Evolutionary conservation across 805 yeast genomes (phyloP).

Genomic region (Geotrichum ghanense): DNA sequence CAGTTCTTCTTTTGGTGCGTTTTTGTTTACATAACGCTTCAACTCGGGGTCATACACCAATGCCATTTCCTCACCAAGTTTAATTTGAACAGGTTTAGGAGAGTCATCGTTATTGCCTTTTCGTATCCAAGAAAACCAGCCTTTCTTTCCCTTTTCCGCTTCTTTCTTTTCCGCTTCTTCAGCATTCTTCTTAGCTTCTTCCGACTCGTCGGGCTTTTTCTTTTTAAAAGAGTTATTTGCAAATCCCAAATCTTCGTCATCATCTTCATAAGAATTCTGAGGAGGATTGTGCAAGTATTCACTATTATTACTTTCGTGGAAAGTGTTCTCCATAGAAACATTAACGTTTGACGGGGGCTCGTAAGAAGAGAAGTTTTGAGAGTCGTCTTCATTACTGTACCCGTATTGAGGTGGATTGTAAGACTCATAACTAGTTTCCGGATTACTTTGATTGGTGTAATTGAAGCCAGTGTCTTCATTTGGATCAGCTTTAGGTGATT

Average conservation of each 20-base stretch:
- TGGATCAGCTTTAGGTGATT: too few relatives aligned
- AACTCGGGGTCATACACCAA: slow-evolving; percentile 75
- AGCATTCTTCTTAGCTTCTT: slow-evolving; percentile 17
- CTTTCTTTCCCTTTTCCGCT: slow-evolving; percentile 22
- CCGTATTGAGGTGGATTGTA: slow-evolving; percentile 15
- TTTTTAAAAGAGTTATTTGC: slow-evolving; percentile 8
- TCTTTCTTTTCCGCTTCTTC: slow-evolving; percentile 16
- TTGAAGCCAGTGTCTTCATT: too few relatives aligned
- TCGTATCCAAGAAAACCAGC: slow-evolving; percentile 51
- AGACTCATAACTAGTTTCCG: slow-evolving; percentile 12
- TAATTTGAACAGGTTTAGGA: slow-evolving; percentile 72
- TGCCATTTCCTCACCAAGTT: slow-evolving; percentile 66
- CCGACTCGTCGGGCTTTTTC: slow-evolving; percentile 16
- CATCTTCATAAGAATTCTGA: slow-evolving; percentile 5
- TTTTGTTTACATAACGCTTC: slow-evolving; percentile 76
- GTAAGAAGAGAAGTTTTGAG: neutral
- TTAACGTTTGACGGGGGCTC: neutral
- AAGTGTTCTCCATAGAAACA: neutral
- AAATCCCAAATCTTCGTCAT: slow-evolving; percentile 14
- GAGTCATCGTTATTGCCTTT: slow-evolving; percentile 41
- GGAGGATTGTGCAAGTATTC: neutral
- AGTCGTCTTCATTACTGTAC: slow-evolving; percentile 2
- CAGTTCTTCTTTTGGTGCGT: slow-evolving; percentile 27
- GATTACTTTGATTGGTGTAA: slow-evolving; percentile 4
- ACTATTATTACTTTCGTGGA: neutral